Conservation (phyloP, 805 yeast genomes). For the Dipodascopsis tothii region DNA sequence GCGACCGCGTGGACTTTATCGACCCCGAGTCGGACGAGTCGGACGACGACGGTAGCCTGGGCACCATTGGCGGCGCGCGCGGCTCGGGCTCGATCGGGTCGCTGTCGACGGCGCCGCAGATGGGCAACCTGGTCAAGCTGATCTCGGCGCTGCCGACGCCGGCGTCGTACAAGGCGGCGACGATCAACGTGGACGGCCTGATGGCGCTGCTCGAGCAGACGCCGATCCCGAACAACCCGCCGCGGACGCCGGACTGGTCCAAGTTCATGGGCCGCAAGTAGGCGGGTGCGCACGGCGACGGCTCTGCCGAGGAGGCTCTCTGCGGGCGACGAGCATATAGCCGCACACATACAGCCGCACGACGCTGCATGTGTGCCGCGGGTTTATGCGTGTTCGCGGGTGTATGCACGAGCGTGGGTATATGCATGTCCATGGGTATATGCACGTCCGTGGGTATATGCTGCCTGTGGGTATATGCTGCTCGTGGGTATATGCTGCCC, state of each 20-base stretch:
- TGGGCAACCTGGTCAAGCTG: slow-evolving; percentile 36
- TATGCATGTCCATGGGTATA: too few species aligned
- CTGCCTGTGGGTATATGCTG: too few species aligned
- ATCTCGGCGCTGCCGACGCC: slow-evolving; percentile 56
- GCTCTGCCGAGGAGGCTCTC: too few species aligned
- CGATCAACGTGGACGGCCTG: slow-evolving; percentile 50
- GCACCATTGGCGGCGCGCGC: slow-evolving; percentile 1
- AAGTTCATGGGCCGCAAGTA: slow-evolving; percentile 4
- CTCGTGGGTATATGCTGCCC: too few species aligned
- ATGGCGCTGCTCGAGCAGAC: slow-evolving; percentile 32
- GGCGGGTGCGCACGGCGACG: too few species aligned
- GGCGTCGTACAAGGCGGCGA: slow-evolving; percentile 45
- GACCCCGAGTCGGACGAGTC: not conserved
- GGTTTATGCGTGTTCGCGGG: too few species aligned
- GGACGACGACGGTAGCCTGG: not conserved
- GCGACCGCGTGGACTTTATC: not conserved
- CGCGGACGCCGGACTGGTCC: slow-evolving; percentile 13
- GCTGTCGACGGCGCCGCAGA: slow-evolving; percentile 15
- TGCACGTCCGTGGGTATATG: too few species aligned
- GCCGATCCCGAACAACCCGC: slow-evolving; percentile 24
- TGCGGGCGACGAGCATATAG: too few species aligned
- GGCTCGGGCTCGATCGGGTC: not conserved
- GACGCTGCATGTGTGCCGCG: too few species aligned
- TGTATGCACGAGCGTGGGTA: too few species aligned
- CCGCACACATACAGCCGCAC: too few species aligned